A percentile compares a stretch with the other conserved stretches of the same genome.
phyloP scores from a whole-genome alignment of 2,329 filamentous ascomycete genomes.

The Fonsecaea erecta region DNA sequence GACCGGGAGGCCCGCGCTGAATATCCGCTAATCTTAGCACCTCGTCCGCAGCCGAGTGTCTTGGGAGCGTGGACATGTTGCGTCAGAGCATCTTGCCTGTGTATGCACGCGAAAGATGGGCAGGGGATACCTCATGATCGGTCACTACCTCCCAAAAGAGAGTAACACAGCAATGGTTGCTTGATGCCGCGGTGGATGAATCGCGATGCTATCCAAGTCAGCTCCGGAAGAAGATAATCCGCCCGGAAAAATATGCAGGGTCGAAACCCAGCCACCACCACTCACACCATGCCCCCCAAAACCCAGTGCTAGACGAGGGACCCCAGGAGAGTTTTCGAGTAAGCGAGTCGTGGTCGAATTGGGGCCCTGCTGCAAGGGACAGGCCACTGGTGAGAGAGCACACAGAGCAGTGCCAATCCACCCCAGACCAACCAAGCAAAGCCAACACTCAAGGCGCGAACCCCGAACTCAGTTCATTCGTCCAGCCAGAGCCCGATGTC shows the following conservation, averaged over 20 bases:
- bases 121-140: background rate
- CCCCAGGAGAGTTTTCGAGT: background rate
- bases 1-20: slow-evolving; percentile 2
- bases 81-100: slow-evolving; percentile 3
- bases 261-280: too few species aligned
- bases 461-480: slow-evolving; percentile 2
- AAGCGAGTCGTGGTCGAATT: slow-evolving; percentile 8
- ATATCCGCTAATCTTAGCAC: background rate
- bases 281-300: too few species aligned
- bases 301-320: background rate
- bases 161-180: background rate
- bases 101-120: background rate
- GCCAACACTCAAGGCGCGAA: background rate
- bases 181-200: background rate
- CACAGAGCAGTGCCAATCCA: too few species aligned
- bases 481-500: background rate
- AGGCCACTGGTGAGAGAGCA: background rate
- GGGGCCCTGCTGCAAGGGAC: slow-evolving; percentile 3
- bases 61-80: background rate
- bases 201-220: background rate
- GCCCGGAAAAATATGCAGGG: slow-evolving; percentile 6
- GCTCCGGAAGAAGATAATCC: slow-evolving; percentile 12
- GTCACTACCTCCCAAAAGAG: slow-evolving; percentile 2
- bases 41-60: background rate
- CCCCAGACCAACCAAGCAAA: too few species aligned